phyloP scores from a whole-genome alignment of 2,329 filamentous ascomycete genomes.

The Fusarium nematophilum region DNA sequence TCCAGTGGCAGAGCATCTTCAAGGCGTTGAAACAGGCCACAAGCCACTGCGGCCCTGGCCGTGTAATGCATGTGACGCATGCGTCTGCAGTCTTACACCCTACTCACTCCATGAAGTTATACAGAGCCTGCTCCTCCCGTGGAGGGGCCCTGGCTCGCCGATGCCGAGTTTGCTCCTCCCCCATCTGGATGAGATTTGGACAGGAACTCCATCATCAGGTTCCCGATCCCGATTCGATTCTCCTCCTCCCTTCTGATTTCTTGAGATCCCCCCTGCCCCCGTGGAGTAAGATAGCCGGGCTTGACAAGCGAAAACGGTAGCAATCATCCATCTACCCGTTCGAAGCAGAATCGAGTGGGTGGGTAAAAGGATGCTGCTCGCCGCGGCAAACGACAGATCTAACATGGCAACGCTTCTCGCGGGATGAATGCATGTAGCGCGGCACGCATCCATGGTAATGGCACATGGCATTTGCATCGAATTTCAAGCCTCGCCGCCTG shows the following conservation, averaged over 20 bases:
- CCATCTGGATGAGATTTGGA: no score
- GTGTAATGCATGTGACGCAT: slow-evolving; percentile 32
- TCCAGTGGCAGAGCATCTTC: not conserved
- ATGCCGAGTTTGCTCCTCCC: not conserved
- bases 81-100: slow-evolving; percentile 9
- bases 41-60: slow-evolving; percentile 8
- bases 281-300: not conserved
- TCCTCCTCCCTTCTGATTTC: no score
- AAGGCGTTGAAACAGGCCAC: slow-evolving; percentile 28
- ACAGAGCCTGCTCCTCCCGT: slow-evolving; percentile 25
- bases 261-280: not conserved
- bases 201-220: not conserved
- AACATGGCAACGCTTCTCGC: slow-evolving; percentile 1
- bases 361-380: not conserved
- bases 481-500: slow-evolving; percentile 5
- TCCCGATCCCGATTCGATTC: not conserved
- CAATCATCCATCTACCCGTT: not conserved
- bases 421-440: slow-evolving; percentile 9
- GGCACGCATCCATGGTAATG: slow-evolving; percentile 1
- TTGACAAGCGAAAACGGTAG: not conserved
- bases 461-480: slow-evolving; percentile 10
- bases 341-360: not conserved
- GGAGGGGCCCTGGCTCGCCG: no score
- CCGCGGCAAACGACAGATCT: not conserved
- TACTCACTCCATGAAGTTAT: slow-evolving; percentile 13